Evolutionary conservation across 73 alveolate species (phyloP).

Genomic region (Breviolum minutum): DNA sequence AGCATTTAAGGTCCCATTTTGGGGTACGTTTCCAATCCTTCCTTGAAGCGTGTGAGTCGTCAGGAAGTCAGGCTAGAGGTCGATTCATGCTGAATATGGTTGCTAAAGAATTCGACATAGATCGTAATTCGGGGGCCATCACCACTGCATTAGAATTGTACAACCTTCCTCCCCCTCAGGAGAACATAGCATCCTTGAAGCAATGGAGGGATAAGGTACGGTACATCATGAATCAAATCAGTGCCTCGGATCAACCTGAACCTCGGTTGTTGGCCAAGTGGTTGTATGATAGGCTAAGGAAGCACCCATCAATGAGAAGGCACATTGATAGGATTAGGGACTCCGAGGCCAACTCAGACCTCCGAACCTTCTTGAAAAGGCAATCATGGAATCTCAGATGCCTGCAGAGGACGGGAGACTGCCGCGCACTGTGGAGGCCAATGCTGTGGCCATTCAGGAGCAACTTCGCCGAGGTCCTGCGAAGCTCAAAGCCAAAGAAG

Average conservation of each 20-base stretch:
- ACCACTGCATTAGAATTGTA: constrained; percentile 16
- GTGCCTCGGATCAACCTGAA: not conserved
- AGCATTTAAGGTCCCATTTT: not conserved
- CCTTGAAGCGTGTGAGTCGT: not conserved
- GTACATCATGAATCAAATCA: not conserved
- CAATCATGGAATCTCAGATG: too few species aligned
- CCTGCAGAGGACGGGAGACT: not conserved
- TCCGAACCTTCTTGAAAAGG: not conserved
- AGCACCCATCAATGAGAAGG: not conserved
- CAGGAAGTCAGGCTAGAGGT: not conserved
- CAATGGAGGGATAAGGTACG: constrained; percentile 35
- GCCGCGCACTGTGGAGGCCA: too few species aligned
- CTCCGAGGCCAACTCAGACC: not conserved
- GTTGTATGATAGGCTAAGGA: constrained; percentile 29
- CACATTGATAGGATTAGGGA: constrained; percentile 30
- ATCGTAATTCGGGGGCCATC: not conserved
- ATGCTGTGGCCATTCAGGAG: constrained; percentile 15
- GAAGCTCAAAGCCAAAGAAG: not conserved
- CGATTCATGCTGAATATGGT: constrained; percentile 4
- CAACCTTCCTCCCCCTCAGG: constrained; percentile 34
- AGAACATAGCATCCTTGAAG: not conserved
- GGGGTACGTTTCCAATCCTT: not conserved
- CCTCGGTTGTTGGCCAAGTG: constrained; percentile 8
- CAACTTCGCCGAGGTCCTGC: not conserved
- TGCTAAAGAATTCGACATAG: not conserved